Evolutionary conservation across 805 yeast genomes (phyloP).

Genomic region (Wickerhamomyces alni): DNA sequence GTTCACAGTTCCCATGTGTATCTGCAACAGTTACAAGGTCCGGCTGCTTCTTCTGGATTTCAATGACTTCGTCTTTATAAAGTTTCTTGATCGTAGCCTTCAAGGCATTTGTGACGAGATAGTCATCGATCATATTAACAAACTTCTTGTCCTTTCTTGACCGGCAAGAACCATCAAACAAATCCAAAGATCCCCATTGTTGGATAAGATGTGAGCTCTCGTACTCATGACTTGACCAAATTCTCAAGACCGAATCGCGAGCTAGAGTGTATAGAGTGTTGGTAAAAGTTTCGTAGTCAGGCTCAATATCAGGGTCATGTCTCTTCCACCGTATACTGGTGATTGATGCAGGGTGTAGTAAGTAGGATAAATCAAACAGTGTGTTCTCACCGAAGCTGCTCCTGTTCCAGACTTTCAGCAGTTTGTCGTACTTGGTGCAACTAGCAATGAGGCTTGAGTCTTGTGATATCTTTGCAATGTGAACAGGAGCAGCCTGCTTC

Average conservation of each 20-base stretch:
- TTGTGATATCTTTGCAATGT: conserved; percentile 52
- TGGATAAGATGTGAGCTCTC: conserved; percentile 52
- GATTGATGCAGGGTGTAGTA: conserved; percentile 59
- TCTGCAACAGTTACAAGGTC: conserved; percentile 40
- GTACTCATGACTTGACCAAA: conserved; percentile 64
- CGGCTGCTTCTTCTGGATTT: conserved; percentile 25
- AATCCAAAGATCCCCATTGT: conserved; percentile 45
- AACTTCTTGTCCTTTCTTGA: conserved; percentile 20
- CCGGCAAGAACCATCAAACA: conserved; percentile 13
- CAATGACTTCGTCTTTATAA: conserved; percentile 19
- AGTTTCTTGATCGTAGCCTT: conserved; percentile 6
- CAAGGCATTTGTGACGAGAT: conserved; percentile 26
- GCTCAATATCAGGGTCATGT: conserved; percentile 20
- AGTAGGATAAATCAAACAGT: conserved; percentile 60
- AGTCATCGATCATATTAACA: conserved; percentile 36
- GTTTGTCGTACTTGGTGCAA: conserved; percentile 53
- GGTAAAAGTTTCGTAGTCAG: conserved; percentile 30
- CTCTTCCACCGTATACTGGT: conserved; percentile 54
- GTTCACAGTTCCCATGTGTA: conserved; percentile 32
- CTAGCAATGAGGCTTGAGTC: conserved; percentile 65
- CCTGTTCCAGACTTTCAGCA: conserved; percentile 77
- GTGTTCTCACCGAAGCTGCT: conserved; percentile 58
- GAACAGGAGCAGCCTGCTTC: conserved; percentile 56
- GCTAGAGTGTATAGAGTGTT: conserved; percentile 62
- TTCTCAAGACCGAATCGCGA: conserved; percentile 49